These are phyloP conservation scores for Aspergillus olivimuriae DNA, from an alignment of 495 filamentous ascomycete species.

Conservation along the genomic window DNA sequence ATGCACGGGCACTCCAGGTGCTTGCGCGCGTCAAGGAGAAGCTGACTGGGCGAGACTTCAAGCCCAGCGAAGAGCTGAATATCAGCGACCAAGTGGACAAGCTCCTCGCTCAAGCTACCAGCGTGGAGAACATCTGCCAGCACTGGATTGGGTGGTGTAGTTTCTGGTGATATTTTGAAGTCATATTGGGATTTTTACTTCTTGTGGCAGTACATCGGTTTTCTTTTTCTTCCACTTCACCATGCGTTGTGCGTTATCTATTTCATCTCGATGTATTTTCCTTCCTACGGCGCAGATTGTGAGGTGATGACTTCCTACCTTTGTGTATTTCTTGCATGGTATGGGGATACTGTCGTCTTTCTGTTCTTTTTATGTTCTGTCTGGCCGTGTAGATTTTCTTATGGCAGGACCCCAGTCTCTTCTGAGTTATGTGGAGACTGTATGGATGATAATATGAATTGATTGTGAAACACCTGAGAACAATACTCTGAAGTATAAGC, in stretches of 20 bases:
- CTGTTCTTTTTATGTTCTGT: background rate
- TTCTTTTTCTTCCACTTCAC: slow-evolving; percentile 9
- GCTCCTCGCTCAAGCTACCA: slow-evolving; percentile 89
- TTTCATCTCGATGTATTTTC: too few species aligned
- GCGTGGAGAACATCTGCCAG: slow-evolving; percentile 94
- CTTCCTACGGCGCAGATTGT: slow-evolving; percentile 14
- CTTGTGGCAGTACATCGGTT: slow-evolving; percentile 14
- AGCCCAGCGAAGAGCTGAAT: slow-evolving; percentile 64
- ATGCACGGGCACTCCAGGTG: slow-evolving; percentile 87
- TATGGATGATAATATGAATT: slow-evolving; percentile 6
- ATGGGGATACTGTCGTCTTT: slow-evolving; percentile 7
- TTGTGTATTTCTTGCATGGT: slow-evolving; percentile 3
- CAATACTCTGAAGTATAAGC: too few species aligned
- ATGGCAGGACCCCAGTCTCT: too few species aligned
- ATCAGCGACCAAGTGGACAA: slow-evolving; percentile 91
- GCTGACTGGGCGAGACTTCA: slow-evolving; percentile 69
- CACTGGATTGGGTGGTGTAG: slow-evolving; percentile 98
- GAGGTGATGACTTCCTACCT: slow-evolving; percentile 10
- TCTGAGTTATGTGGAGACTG: too few species aligned
- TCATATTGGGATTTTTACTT: too few species aligned
- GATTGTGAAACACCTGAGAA: background rate
- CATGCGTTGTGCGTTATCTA: too few species aligned
- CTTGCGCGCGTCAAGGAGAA: slow-evolving; percentile 90
- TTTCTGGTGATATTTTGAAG: slow-evolving; percentile 66
- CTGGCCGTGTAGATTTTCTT: slow-evolving; percentile 1